phyloP scores from a whole-genome alignment of 805 yeast genomes.

The Cyberlindnera mycetangii region DNA sequence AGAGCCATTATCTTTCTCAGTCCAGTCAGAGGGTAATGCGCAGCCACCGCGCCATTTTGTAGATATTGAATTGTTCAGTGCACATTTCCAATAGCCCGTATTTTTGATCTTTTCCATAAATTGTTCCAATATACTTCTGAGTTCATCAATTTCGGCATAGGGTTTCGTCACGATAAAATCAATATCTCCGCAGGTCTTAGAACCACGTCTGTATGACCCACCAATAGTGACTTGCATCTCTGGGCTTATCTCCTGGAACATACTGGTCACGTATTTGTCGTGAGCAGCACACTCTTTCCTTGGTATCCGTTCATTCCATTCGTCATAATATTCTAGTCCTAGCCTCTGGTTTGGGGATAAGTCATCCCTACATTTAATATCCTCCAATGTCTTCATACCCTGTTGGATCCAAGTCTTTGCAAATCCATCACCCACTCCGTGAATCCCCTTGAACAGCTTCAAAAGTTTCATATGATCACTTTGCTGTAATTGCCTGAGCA shows the following conservation, averaged over 20 bases:
- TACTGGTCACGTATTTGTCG: constrained; percentile 30
- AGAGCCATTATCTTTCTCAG: constrained; percentile 30
- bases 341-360: constrained; percentile 30
- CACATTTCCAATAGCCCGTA: constrained; percentile 29
- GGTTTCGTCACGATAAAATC: constrained; percentile 46
- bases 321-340: constrained; percentile 46
- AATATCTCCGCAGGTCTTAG: constrained; percentile 46
- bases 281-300: constrained; percentile 44
- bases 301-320: constrained; percentile 44
- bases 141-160: constrained; percentile 27
- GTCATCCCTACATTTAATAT: constrained; percentile 31
- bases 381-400: constrained; percentile 39
- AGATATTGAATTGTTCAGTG: constrained; percentile 14
- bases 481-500: constrained; percentile 21
- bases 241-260: constrained; percentile 33
- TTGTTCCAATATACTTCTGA: constrained; percentile 21
- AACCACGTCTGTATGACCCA: constrained; percentile 54
- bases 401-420: constrained; percentile 40
- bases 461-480: constrained; percentile 30
- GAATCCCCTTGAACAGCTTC: constrained; percentile 36
- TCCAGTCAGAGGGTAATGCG: constrained; percentile 26
- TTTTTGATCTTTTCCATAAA: constrained; percentile 27
- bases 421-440: constrained; percentile 46
- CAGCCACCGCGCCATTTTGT: constrained; percentile 38
- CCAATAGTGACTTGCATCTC: constrained; percentile 36